These are phyloP conservation scores for Colletotrichum viniferum DNA, from an alignment of 2,329 filamentous ascomycete species.

Conservation along the genomic window DNA sequence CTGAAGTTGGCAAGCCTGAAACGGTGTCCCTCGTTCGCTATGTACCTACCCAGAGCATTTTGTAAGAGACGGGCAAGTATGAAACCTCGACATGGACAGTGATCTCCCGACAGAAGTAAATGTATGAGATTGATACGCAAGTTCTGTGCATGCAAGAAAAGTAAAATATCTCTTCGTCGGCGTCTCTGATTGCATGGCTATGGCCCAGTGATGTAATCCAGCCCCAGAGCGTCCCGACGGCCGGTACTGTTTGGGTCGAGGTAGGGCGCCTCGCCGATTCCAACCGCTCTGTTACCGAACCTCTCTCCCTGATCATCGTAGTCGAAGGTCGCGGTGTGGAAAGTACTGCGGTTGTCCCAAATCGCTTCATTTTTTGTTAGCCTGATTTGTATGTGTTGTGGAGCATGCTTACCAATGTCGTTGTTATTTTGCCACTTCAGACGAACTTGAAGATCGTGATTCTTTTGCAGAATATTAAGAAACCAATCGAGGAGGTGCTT, in stretches of 20 bases:
- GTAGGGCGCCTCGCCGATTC: conserved; percentile 59
- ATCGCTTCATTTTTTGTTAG: conserved; percentile 41
- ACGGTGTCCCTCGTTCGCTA: fast-evolving
- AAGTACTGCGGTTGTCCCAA: conserved; percentile 66
- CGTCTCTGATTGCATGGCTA: background rate
- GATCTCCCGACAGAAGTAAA: background rate
- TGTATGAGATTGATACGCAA: background rate
- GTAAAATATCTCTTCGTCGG: background rate
- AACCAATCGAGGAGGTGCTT: conserved; percentile 45
- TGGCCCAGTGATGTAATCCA: background rate
- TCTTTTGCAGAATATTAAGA: conserved; percentile 43
- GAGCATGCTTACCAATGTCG: conserved; percentile 34
- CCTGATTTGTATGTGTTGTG: background rate
- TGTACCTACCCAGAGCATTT: no score
- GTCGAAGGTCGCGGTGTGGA: conserved; percentile 64
- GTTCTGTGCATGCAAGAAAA: fast-evolving
- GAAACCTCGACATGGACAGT: fast-evolving
- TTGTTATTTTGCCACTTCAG: conserved; percentile 49
- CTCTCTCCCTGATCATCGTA: conserved; percentile 56
- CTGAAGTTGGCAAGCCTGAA: background rate
- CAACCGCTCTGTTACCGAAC: conserved; percentile 56
- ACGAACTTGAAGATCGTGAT: conserved; percentile 54
- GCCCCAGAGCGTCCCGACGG: background rate
- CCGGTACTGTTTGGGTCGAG: conserved; percentile 55
- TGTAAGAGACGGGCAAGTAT: fast-evolving